These are phyloP conservation scores for Russula earlei DNA, from an alignment of 768 basidiomycete species.

Conservation along the genomic window DNA sequence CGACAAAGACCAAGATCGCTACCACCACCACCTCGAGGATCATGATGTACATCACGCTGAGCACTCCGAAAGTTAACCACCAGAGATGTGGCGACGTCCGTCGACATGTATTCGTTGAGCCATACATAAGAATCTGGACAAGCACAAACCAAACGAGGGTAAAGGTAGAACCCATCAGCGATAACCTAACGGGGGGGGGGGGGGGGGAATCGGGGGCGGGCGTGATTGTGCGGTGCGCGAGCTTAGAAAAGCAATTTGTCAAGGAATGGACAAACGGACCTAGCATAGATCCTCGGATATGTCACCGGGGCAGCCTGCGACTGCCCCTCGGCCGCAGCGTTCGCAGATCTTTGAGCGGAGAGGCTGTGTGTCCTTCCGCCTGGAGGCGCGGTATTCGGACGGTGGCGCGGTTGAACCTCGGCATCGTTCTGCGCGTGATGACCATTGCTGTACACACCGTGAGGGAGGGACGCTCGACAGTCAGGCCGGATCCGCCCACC, in stretches of 20 bases:
- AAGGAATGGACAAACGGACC: neutral
- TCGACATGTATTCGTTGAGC: conserved; percentile 65
- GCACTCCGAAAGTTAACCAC: conserved; percentile 78
- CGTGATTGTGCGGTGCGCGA: neutral
- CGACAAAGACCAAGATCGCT: conserved; percentile 65
- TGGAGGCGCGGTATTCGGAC: neutral
- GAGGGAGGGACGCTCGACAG: neutral
- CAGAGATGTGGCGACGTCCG: conserved; percentile 69
- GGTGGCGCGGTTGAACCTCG: neutral
- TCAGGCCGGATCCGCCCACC: neutral
- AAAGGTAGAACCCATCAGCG: conserved; percentile 55
- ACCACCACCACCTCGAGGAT: conserved; percentile 62
- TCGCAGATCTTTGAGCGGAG: neutral
- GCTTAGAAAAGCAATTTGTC: neutral
- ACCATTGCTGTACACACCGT: neutral
- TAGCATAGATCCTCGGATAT: conserved; percentile 18
- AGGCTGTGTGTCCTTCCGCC: conserved; percentile 1
- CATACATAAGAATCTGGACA: conserved; percentile 72
- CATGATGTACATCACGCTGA: conserved; percentile 73
- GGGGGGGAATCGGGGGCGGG: neutral
- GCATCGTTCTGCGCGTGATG: neutral
- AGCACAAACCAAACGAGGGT: conserved; percentile 79
- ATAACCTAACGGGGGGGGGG: conserved; percentile 33
- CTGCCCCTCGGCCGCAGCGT: neutral
- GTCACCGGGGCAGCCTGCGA: neutral